A percentile compares a stretch with the other conserved stretches of the same genome.
Conservation (phyloP, 148 eudicot genomes). For the Vaccinium myrtillus region DNA sequence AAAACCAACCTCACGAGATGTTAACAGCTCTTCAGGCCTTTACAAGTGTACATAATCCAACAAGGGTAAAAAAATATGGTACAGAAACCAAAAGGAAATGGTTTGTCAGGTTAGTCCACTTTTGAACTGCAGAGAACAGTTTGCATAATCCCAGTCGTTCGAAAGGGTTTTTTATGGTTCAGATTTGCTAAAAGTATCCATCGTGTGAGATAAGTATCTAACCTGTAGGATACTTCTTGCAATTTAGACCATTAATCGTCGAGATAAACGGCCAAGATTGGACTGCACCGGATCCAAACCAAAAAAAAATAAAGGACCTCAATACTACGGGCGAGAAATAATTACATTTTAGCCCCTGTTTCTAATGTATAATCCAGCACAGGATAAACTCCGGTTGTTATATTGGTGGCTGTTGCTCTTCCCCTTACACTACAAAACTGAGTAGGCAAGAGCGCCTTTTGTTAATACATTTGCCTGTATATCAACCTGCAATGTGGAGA, state of each 20-base stretch:
- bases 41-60: not conserved
- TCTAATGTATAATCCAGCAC: slow-evolving; percentile 6
- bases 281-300: too few relatives aligned
- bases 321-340: not conserved
- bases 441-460: slow-evolving; percentile 14
- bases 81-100: not conserved
- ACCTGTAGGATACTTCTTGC: too few relatives aligned
- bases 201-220: too few relatives aligned
- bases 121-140: too few relatives aligned
- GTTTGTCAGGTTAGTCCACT: too few relatives aligned
- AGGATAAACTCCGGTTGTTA: not conserved
- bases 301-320: slow-evolving; percentile 9
- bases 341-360: slow-evolving; percentile 8
- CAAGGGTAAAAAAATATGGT: not conserved
- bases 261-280: too few relatives aligned
- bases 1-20: not conserved
- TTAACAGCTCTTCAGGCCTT: not conserved
- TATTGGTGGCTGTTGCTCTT: not conserved
- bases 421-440: slow-evolving; percentile 21
- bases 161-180: too few relatives aligned
- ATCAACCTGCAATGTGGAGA: slow-evolving; percentile 19
- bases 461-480: not conserved
- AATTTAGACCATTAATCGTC: too few relatives aligned
- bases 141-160: too few relatives aligned
- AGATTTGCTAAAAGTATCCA: too few relatives aligned